These are phyloP conservation scores for Geotrichum carabidarum DNA, from an alignment of 1,139 yeast genomes.

Conservation along the genomic window DNA sequence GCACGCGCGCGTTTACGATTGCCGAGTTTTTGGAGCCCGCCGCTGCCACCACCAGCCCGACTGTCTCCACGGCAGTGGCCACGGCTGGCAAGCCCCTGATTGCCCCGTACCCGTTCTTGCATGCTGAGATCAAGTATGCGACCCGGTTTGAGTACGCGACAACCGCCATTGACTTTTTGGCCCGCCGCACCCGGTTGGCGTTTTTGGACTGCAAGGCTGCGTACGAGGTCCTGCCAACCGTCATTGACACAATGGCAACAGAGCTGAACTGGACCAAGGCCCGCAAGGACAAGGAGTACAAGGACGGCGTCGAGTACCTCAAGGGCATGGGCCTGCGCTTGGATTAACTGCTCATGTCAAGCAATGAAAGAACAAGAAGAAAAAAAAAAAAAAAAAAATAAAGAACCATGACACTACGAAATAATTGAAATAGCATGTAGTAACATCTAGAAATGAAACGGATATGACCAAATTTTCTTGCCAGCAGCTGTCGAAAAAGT, in stretches of 20 bases:
- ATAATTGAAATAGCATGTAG: neutral
- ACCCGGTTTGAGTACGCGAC: constrained; percentile 79
- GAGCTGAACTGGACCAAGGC: constrained; percentile 70
- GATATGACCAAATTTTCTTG: no score
- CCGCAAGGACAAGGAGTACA: constrained; percentile 52
- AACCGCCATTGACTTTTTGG: constrained; percentile 84
- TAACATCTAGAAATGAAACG: neutral
- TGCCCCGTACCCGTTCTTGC: constrained; percentile 80
- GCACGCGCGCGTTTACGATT: constrained; percentile 71
- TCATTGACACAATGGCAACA: constrained; percentile 76
- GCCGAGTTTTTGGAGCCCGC: constrained; percentile 48
- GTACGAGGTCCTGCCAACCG: constrained; percentile 71
- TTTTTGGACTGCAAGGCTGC: constrained; percentile 89
- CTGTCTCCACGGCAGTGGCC: constrained; percentile 36
- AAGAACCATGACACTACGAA: neutral
- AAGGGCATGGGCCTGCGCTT: constrained; percentile 40
- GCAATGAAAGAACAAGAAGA: neutral
- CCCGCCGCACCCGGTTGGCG: constrained; percentile 91
- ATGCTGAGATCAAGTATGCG: constrained; percentile 84
- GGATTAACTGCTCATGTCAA: neutral
- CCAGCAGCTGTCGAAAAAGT: no score
- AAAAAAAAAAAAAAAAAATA: neutral
- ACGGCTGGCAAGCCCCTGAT: constrained; percentile 39
- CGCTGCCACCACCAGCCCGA: constrained; percentile 24
- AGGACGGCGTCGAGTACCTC: constrained; percentile 37